Percentiles rank a stretch among this genome's conserved stretches.
These are phyloP conservation scores for Trametes sp. DNA, from an alignment of 1,284 basidiomycete genomes.

Conservation along the genomic window DNA sequence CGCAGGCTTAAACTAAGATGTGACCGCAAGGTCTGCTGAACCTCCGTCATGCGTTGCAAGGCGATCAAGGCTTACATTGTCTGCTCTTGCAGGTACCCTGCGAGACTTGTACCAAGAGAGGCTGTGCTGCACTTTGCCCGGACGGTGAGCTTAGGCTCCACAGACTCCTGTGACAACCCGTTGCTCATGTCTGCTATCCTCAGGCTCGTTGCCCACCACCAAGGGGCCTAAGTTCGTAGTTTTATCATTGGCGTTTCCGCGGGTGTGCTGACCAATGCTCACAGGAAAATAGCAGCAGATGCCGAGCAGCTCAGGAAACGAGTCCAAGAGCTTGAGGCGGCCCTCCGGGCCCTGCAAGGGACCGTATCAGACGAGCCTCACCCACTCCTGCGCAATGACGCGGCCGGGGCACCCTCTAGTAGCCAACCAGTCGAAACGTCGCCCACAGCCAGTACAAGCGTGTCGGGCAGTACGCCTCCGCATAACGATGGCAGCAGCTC, in stretches of 20 bases:
- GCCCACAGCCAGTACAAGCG: neutral
- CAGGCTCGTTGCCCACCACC: constrained; percentile 64
- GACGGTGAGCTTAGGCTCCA: constrained; percentile 51
- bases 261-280: neutral
- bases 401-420: neutral
- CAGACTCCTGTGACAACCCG: neutral
- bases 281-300: constrained; percentile 65
- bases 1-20: constrained; percentile 74
- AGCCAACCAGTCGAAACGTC: neutral
- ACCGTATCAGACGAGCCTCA: constrained; percentile 56
- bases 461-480: constrained; percentile 5
- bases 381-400: constrained; percentile 48
- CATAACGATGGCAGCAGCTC: constrained; percentile 11
- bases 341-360: constrained; percentile 55
- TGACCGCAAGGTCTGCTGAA: constrained; percentile 62
- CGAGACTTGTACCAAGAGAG: constrained; percentile 73
- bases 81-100: constrained; percentile 38
- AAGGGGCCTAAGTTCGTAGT: constrained; percentile 53
- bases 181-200: neutral
- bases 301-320: constrained; percentile 71
- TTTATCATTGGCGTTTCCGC: too few species aligned
- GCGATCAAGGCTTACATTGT: neutral
- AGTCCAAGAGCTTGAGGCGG: constrained; percentile 65
- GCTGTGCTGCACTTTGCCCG: constrained; percentile 75
- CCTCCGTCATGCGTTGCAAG: neutral